A percentile compares a stretch with the other conserved stretches of the same genome.
Evolutionary conservation across 345 rosid species (phyloP).

Genomic region (Microthlaspi erraticum): DNA sequence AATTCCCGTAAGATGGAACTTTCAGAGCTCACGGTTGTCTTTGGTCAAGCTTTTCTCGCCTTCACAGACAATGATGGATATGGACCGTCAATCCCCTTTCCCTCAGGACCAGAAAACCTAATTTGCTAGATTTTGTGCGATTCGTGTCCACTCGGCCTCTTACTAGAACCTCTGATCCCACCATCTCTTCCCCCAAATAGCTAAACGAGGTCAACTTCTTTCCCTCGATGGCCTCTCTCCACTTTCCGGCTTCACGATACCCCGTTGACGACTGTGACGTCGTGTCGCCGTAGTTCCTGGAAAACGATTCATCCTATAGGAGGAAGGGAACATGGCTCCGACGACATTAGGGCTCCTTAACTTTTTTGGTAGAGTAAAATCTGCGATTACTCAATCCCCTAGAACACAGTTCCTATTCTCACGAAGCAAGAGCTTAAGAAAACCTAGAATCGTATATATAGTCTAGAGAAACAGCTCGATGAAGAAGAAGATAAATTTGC

Average conservation of each 20-base stretch:
- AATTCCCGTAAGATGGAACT: constrained; percentile 57
- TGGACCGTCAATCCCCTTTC: constrained; percentile 78
- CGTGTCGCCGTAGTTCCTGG: constrained; percentile 66
- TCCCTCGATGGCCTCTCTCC: constrained; percentile 49
- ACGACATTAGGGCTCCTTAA: no score
- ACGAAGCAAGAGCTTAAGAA: no score
- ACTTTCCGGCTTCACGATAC: constrained; percentile 48
- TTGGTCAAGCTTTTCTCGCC: constrained; percentile 62
- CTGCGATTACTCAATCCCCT: no score
- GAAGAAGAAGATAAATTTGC: no score
- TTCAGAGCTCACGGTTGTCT: constrained; percentile 61
- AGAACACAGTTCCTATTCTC: no score
- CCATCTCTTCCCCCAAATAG: constrained; percentile 50
- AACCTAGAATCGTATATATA: no score
- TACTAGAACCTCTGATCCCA: constrained; percentile 54
- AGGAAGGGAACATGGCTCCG: constrained; percentile 27
- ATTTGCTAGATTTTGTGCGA: constrained; percentile 59
- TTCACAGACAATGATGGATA: constrained; percentile 61
- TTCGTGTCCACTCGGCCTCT: constrained; percentile 68
- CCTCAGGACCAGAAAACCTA: constrained; percentile 70
- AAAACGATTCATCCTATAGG: constrained; percentile 53
- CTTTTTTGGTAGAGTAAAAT: no score
- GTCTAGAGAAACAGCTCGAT: no score
- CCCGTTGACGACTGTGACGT: constrained; percentile 62
- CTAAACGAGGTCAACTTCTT: constrained; percentile 56